Percentiles rank a stretch among this genome's conserved stretches.
Conservation (phyloP, 1,284 basidiomycete species). For the Phellopilus nigrolimitatus region DNA sequence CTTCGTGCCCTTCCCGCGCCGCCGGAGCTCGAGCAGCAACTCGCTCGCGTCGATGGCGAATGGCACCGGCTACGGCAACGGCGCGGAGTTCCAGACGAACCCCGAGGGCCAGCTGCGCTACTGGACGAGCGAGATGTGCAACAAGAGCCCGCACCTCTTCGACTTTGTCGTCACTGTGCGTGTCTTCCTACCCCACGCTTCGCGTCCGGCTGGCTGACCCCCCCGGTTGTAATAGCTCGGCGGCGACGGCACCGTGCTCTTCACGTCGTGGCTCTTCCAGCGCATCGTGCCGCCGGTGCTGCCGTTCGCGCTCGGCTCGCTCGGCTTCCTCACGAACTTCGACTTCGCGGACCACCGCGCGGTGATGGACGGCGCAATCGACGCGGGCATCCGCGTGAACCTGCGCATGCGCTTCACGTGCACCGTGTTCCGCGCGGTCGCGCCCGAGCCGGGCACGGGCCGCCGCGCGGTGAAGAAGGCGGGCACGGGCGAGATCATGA, state of each 20-base stretch:
- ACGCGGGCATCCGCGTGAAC: constrained; percentile 94
- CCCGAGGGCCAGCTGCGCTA: constrained; percentile 92
- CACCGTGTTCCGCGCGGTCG: constrained; percentile 90
- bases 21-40: constrained; percentile 65
- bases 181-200: constrained; percentile 19
- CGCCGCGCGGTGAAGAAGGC: constrained; percentile 87
- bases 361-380: constrained; percentile 88
- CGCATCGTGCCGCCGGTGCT: constrained; percentile 96
- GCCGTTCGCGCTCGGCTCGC: constrained; percentile 95
- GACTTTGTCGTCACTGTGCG: constrained; percentile 96
- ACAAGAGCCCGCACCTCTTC: constrained; percentile 85
- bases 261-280: constrained; percentile 99
- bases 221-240: constrained; percentile 62
- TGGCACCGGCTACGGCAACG: constrained; percentile 36
- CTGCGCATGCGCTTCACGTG: constrained; percentile 99
- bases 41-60: constrained; percentile 46
- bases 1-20: constrained; percentile 73
- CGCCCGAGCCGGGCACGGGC: constrained; percentile 60
- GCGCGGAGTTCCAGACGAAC: constrained; percentile 25
- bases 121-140: constrained; percentile 98
- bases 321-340: constrained; percentile 98
- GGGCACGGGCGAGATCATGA: constrained; percentile 91
- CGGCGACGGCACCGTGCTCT: constrained; percentile 97
- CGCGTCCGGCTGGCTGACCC: constrained; percentile 12
- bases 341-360: constrained; percentile 86